A percentile compares a stretch with the other conserved stretches of the same genome.
These are phyloP conservation scores for Prunus kanzakura DNA, from an alignment of 306 rosid genomes.

Conservation along the genomic window DNA sequence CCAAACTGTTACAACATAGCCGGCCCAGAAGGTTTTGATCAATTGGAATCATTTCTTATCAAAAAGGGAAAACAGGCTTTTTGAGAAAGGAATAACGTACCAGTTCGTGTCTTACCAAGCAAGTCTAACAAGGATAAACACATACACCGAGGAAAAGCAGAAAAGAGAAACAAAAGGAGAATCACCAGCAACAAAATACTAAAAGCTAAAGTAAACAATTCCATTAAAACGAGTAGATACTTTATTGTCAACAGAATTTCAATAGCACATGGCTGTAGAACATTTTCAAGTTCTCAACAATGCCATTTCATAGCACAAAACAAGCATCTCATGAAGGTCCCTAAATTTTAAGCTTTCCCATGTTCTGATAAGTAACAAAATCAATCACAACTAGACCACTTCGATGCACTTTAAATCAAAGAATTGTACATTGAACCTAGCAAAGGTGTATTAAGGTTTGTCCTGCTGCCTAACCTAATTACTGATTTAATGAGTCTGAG, in stretches of 20 bases:
- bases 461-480: slow-evolving; percentile 44
- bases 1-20: not conserved
- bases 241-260: slow-evolving; percentile 21
- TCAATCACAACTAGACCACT: slow-evolving; percentile 27
- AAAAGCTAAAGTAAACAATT: not conserved
- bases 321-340: slow-evolving; percentile 32
- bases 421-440: slow-evolving; percentile 48
- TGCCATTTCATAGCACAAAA: slow-evolving; percentile 13
- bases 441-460: slow-evolving; percentile 31
- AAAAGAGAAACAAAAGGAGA: not conserved
- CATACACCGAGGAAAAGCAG: not conserved
- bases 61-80: not conserved
- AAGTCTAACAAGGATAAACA: not conserved
- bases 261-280: slow-evolving; percentile 11
- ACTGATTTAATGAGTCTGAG: slow-evolving; percentile 30
- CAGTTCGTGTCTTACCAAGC: not conserved
- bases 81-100: not conserved
- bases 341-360: slow-evolving; percentile 25
- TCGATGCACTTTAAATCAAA: slow-evolving; percentile 49
- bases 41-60: not conserved
- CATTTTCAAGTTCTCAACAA: slow-evolving; percentile 12
- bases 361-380: slow-evolving; percentile 17
- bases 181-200: not conserved
- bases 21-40: not conserved
- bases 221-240: slow-evolving; percentile 4